Evolutionary conservation across 345 rosid species (phyloP).

Genomic region (Trapa incisa): DNA sequence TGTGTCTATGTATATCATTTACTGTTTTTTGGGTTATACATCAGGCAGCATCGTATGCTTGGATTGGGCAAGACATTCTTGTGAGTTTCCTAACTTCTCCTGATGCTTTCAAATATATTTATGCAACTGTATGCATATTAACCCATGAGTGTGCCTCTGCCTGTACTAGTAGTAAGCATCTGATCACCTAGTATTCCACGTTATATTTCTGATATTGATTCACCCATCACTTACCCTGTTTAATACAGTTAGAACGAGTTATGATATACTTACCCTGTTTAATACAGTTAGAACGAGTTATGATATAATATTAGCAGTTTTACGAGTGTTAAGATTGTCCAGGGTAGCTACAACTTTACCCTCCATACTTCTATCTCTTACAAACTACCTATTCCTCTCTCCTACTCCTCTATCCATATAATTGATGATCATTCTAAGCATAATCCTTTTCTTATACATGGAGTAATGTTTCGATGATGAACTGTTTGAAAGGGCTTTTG

Average conservation of each 20-base stretch:
- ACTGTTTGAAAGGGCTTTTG: neutral
- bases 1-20: slow-evolving; percentile 41
- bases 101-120: neutral
- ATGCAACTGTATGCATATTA: neutral
- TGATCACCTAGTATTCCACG: neutral
- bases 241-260: neutral
- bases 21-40: slow-evolving; percentile 64
- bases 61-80: slow-evolving; percentile 95
- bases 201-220: neutral
- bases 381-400: neutral
- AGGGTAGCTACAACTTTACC: neutral
- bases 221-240: neutral
- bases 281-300: neutral
- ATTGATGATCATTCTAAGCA: neutral
- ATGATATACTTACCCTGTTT: neutral
- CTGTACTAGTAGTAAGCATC: neutral
- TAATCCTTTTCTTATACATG: neutral
- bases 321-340: neutral
- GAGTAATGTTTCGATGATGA: neutral
- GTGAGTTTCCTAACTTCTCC: slow-evolving; percentile 33
- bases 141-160: neutral
- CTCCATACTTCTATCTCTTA: neutral
- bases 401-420: neutral
- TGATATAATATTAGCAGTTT: neutral
- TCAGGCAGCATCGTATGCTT: slow-evolving; percentile 60